Conservation (phyloP, 2,329 filamentous ascomycete species). For the Escovopsis weberi region DNA sequence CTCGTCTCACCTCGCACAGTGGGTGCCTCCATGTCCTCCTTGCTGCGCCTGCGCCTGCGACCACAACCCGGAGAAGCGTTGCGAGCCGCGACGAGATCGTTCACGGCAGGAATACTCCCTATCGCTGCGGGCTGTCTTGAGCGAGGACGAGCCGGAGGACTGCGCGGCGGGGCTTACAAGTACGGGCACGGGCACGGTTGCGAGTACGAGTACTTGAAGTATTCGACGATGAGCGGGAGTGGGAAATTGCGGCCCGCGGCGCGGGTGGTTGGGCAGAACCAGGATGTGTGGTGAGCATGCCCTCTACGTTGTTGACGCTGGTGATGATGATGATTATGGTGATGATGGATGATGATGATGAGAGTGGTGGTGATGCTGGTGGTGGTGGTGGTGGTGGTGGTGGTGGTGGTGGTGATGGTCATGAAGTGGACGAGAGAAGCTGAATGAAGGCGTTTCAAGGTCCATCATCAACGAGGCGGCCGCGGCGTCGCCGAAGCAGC, state of each 20-base stretch:
- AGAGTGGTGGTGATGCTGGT: neutral
- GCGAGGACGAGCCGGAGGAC: too few species aligned
- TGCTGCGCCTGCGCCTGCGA: too few species aligned
- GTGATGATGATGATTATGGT: neutral
- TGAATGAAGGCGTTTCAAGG: slow-evolving; percentile 22
- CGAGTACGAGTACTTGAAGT: neutral
- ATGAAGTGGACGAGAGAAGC: neutral
- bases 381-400: too few species aligned
- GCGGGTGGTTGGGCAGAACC: slow-evolving; percentile 32
- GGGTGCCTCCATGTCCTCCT: too few species aligned
- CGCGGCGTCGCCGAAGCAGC: slow-evolving; percentile 45
- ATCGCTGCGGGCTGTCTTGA: too few species aligned
- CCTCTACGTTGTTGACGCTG: neutral
- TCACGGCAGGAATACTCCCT: too few species aligned
- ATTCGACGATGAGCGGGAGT: slow-evolving; percentile 25
- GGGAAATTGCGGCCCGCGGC: slow-evolving; percentile 36
- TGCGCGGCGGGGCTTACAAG: too few species aligned
- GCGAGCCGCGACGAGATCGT: too few species aligned
- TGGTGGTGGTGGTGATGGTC: too few species aligned
- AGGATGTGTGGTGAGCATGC: slow-evolving; percentile 35
- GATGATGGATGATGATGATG: neutral
- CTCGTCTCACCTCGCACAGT: too few species aligned
- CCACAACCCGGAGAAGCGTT: too few species aligned
- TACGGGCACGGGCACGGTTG: too few species aligned
- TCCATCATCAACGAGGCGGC: slow-evolving; percentile 53